These are phyloP conservation scores for Rhizophagus prolifer DNA, from an alignment of 192 early-diverging fungal genomes.

Conservation along the genomic window DNA sequence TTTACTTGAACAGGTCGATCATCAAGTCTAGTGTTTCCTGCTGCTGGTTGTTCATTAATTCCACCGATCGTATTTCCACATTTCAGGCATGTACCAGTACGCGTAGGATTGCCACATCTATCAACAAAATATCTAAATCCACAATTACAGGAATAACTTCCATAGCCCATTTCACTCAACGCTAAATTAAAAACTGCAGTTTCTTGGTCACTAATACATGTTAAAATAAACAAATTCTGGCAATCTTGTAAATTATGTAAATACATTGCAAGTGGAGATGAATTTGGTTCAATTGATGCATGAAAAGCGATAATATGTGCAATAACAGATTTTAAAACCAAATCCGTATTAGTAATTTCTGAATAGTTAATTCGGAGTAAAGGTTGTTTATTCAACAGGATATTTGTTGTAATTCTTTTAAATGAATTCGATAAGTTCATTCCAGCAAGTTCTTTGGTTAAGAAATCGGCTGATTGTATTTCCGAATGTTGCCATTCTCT, in stretches of 20 bases:
- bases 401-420: neutral
- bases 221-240: neutral
- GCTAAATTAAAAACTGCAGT: constrained; percentile 5
- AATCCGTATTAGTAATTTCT: neutral
- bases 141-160: constrained; percentile 26
- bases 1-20: neutral
- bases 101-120: neutral
- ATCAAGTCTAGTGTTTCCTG: no score
- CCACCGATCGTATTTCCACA: neutral
- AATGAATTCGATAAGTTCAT: neutral
- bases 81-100: neutral
- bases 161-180: neutral
- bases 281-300: neutral
- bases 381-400: neutral
- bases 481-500: constrained; percentile 4
- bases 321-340: constrained; percentile 24
- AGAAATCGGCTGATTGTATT: neutral
- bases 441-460: neutral
- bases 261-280: constrained; percentile 1
- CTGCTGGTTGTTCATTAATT: no score
- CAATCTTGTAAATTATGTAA: neutral
- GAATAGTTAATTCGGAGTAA: neutral
- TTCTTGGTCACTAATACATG: neutral
- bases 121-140: constrained; percentile 20
- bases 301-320: constrained; percentile 17